phyloP scores from a whole-genome alignment of 148 eudicot species.

The Vaccinium myrtillus region DNA sequence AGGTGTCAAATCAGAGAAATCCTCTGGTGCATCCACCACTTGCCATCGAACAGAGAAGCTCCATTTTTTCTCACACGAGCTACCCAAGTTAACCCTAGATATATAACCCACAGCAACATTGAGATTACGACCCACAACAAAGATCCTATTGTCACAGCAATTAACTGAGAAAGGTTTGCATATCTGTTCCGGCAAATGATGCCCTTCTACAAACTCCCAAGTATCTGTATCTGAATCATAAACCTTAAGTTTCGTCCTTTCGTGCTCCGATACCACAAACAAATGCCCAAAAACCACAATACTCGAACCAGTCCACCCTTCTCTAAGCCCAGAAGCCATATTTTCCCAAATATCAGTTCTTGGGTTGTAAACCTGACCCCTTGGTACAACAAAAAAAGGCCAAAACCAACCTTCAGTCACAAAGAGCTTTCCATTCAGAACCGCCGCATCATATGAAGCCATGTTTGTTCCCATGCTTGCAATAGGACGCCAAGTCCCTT shows the following conservation, averaged over 20 bases:
- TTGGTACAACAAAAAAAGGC: conserved; percentile 88
- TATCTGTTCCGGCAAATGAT: conserved; percentile 80
- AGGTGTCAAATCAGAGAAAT: conserved; percentile 62
- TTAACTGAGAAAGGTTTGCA: conserved; percentile 88
- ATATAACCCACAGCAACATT: conserved; percentile 81
- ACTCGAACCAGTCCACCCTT: conserved; percentile 98
- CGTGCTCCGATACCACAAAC: conserved; percentile 92
- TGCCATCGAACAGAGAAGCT: conserved; percentile 70
- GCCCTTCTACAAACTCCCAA: conserved; percentile 85
- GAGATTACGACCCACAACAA: conserved; percentile 81
- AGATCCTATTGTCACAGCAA: conserved; percentile 52
- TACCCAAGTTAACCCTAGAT: conserved; percentile 22
- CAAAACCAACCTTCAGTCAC: conserved; percentile 98
- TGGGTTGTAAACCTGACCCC: conserved; percentile 92
- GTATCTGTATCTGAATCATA: conserved; percentile 61
- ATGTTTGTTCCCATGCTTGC: conserved; percentile 72
- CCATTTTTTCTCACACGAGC: conserved; percentile 28
- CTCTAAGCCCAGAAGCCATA: conserved; percentile 81
- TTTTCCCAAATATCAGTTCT: conserved; percentile 66
- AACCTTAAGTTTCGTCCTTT: conserved; percentile 86
- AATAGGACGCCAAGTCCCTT: conserved; percentile 63
- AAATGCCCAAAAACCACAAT: conserved; percentile 67
- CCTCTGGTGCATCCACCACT: conserved; percentile 59
- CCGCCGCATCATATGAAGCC: conserved; percentile 89
- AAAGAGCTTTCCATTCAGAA: conserved; percentile 78